Base-by-base conservation (phyloP, 192 early-diverging fungal species). In the Jimgerdemannia lactiflua region DNA sequence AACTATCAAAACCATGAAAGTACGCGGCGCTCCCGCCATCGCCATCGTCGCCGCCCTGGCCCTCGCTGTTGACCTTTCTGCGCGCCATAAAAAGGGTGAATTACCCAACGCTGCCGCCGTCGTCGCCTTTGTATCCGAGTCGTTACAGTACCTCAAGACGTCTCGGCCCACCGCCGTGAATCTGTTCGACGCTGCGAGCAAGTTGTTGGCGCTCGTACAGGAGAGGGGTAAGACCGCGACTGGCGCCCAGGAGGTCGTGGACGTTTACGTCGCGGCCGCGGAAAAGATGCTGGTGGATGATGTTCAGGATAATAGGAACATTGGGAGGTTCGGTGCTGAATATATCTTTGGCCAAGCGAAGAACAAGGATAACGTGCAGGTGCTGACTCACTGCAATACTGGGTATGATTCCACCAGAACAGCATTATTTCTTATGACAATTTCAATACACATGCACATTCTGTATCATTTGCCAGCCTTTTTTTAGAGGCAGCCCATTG, bases 331-430 rank as follows among this genome's bases (percentile, higher is more conserved):
- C 75, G 98, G 98, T 8, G 93, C 93, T 4, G 88, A 93, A 71
- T 95, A 74, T 54, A 89, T 95, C 63, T 70, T 94, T 43, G 75
- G 85, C 2, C 78, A 87, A 67, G 80, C 78, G 19, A 74, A 78
- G 69, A 71, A 81, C 20, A 73, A 74, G 10, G 65, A 86, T 3
- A 78, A 80, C 44, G 77, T 88, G 10, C 83, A 86, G 42, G 91
- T 99, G 3, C 80, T 99, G 68, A 99, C 97, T 2, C 98, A 99
- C 85, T 98, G 97, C 86, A 99, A 99, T 80, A 98, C 97, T 41
- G 98, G 97, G 80, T 93, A 87, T 81, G 84, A 74, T 72, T 59
- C 14, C 49, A 59, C 8, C 14, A 41, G 14, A 3, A 39, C 39
- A 65, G 39, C n/a, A 3, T 78, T 69, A 65, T 49, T 39, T 10